Evolutionary conservation across 805 yeast species (phyloP).

Genomic region (Zygosaccharomyces siamensis): DNA sequence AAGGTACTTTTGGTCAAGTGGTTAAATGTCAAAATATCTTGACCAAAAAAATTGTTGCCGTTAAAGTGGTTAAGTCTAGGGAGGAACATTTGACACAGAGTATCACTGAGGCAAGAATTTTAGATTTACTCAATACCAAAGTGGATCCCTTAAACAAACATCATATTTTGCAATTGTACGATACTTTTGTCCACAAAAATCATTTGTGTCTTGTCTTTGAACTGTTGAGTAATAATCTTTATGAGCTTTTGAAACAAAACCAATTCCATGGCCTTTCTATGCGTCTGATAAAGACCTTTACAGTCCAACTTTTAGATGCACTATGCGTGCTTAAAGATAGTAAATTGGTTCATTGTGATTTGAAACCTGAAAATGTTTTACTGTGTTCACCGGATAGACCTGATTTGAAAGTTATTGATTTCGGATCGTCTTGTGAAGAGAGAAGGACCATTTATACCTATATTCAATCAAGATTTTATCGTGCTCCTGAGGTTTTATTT

Average conservation of each 20-base stretch:
- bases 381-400: constrained; percentile 68
- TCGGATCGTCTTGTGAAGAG: constrained; percentile 93
- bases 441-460: constrained; percentile 84
- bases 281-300: constrained; percentile 68
- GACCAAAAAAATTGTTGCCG: constrained; percentile 86
- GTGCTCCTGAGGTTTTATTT: constrained; percentile 90
- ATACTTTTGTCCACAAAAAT: constrained; percentile 85
- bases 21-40: constrained; percentile 75
- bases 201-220: constrained; percentile 94
- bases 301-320: constrained; percentile 78
- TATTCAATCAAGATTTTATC: constrained; percentile 86
- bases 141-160: constrained; percentile 67
- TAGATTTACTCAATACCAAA: constrained; percentile 73
- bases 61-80: constrained; percentile 87
- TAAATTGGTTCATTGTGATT: constrained; percentile 89
- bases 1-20: constrained; percentile 98
- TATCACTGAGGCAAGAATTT: constrained; percentile 78
- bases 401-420: constrained; percentile 87
- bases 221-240: constrained; percentile 77
- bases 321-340: constrained; percentile 74
- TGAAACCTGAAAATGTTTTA: constrained; percentile 92
- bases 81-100: constrained; percentile 91
- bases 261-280: constrained; percentile 87
- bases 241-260: constrained; percentile 87
- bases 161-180: constrained; percentile 72